A percentile compares a stretch with the other conserved stretches of the same genome.
Evolutionary conservation across 2,329 filamentous ascomycete genomes (phyloP).

Genomic region (Cryphonectria carpinicola): DNA sequence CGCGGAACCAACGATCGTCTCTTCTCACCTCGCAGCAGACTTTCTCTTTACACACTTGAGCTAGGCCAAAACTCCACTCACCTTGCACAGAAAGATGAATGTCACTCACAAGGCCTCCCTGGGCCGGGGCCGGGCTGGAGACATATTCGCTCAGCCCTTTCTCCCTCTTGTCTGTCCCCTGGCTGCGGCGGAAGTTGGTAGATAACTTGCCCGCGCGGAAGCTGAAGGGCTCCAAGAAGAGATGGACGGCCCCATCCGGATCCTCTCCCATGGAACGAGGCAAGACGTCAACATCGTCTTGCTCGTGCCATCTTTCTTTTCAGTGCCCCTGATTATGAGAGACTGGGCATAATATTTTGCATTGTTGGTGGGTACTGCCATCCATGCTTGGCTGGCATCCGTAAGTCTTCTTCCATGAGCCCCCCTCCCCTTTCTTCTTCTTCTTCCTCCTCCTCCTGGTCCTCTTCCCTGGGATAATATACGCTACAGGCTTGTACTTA

Average conservation of each 20-base stretch:
- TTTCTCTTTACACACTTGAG: neutral
- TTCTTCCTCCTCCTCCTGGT: neutral
- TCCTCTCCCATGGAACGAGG: neutral
- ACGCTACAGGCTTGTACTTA: neutral
- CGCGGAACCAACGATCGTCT: slow-evolving; percentile 16
- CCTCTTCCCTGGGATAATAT: neutral
- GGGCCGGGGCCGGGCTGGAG: neutral
- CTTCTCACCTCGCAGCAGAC: neutral
- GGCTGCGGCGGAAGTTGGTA: neutral
- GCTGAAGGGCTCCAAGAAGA: neutral
- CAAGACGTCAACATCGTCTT: neutral
- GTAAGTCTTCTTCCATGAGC: neutral
- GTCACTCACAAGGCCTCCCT: neutral
- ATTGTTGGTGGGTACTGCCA: neutral
- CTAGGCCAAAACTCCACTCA: neutral
- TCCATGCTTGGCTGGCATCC: neutral
- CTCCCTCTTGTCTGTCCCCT: neutral
- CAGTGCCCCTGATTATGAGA: neutral
- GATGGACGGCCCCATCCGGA: neutral
- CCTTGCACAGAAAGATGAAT: neutral
- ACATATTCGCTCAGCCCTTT: neutral
- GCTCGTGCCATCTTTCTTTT: too few relatives aligned
- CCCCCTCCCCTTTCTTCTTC: neutral
- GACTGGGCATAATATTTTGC: neutral
- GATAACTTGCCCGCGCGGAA: neutral